These are phyloP conservation scores for Raphanus raphanistrum DNA, from an alignment of 345 rosid genomes.

Conservation along the genomic window DNA sequence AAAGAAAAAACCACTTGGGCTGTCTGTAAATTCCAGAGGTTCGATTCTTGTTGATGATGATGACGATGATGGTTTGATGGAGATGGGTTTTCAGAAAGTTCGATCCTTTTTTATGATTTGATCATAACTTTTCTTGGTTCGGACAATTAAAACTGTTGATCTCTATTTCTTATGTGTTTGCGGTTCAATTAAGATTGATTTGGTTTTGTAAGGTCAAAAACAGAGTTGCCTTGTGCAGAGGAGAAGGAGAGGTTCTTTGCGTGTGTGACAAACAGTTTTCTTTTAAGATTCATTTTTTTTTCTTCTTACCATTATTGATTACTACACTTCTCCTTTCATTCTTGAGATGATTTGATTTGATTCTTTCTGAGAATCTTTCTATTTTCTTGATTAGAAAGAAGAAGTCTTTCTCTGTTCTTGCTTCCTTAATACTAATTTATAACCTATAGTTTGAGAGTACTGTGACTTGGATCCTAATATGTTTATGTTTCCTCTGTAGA, in stretches of 20 bases:
- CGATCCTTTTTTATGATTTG: conserved; percentile 17
- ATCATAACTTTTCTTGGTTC: neutral
- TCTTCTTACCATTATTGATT: conserved; percentile 26
- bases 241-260: conserved; percentile 38
- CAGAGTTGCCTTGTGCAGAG: conserved; percentile 34
- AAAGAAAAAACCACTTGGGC: conserved; percentile 23
- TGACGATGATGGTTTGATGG: conserved; percentile 48
- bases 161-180: conserved; percentile 13
- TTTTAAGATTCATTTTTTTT: conserved; percentile 22
- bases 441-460: neutral
- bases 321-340: conserved; percentile 22
- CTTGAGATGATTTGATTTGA: conserved; percentile 15
- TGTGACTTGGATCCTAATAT: conserved; percentile 13
- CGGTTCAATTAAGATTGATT: conserved; percentile 13
- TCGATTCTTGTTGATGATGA: conserved; percentile 30
- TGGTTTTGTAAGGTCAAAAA: conserved; percentile 26
- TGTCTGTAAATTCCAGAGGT: conserved; percentile 40
- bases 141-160: neutral
- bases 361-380: conserved; percentile 17
- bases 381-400: too few relatives aligned
- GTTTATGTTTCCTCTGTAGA: conserved; percentile 42
- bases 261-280: conserved; percentile 33
- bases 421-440: neutral
- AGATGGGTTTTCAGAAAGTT: conserved; percentile 50
- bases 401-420: conserved; percentile 11